Percentiles rank a stretch among this genome's conserved stretches.
phyloP scores from a whole-genome alignment of 2,329 filamentous ascomycete genomes.

The Aspergillus vadensis region DNA sequence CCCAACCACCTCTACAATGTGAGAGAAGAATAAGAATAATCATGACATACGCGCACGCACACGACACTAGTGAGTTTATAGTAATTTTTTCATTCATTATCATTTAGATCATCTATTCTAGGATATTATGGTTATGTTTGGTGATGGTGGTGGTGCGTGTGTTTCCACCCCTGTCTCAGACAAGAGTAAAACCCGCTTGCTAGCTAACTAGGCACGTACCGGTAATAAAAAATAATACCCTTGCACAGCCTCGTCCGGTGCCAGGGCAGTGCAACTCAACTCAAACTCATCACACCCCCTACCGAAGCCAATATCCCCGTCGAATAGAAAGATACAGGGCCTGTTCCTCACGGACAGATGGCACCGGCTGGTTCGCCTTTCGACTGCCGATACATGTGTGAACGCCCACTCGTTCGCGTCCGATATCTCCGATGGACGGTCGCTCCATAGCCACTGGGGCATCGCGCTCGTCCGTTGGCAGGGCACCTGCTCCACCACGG shows the following conservation, averaged over 20 bases:
- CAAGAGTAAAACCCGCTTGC: too few relatives aligned
- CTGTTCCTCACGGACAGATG: conserved; percentile 30
- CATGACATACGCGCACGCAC: too few relatives aligned
- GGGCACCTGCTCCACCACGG: neutral
- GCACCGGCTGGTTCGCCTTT: conserved; percentile 19
- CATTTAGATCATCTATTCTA: neutral
- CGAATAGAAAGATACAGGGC: conserved; percentile 31
- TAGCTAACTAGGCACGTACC: too few relatives aligned
- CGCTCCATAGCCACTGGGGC: conserved; percentile 16
- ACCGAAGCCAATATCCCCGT: conserved; percentile 33
- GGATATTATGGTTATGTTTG: neutral
- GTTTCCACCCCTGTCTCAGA: neutral
- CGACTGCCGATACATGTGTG: conserved; percentile 12
- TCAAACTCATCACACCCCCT: neutral
- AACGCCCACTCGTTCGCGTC: conserved; percentile 14
- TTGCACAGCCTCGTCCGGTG: neutral
- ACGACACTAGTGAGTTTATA: too few relatives aligned
- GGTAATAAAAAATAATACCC: neutral
- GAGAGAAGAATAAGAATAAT: too few relatives aligned
- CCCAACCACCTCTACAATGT: too few relatives aligned
- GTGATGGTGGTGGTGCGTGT: neutral
- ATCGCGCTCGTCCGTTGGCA: neutral
- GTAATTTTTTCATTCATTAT: too few relatives aligned
- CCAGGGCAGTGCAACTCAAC: neutral
- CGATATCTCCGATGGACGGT: conserved; percentile 16